These are phyloP conservation scores for Gillenia trifoliata DNA, from an alignment of 306 rosid genomes.

Conservation along the genomic window DNA sequence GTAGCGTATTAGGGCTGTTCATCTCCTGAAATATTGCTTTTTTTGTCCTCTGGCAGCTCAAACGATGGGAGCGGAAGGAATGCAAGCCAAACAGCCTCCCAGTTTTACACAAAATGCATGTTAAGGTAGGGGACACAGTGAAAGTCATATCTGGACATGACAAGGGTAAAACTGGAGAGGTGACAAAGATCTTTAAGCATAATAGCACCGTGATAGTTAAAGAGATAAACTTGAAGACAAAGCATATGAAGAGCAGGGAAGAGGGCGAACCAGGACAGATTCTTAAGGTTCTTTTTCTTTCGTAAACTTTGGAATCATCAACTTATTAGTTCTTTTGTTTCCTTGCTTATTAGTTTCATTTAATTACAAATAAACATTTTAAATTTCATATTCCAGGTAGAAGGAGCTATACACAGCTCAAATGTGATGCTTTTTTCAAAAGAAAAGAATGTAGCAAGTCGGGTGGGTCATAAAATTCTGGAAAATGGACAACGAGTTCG, in stretches of 20 bases:
- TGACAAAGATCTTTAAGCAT: constrained; percentile 62
- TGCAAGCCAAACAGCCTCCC: constrained; percentile 96
- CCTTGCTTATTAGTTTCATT: constrained; percentile 7
- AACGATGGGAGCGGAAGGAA: constrained; percentile 87
- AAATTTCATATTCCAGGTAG: constrained; percentile 45
- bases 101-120: constrained; percentile 81
- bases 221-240: constrained; percentile 83
- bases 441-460: constrained; percentile 82
- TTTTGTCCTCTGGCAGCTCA: constrained; percentile 50
- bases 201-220: constrained; percentile 67
- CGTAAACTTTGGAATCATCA: constrained; percentile 3
- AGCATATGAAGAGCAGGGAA: constrained; percentile 80
- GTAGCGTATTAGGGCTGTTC: not conserved
- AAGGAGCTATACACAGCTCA: constrained; percentile 91
- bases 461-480: constrained; percentile 85
- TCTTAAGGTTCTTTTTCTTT: constrained; percentile 51
- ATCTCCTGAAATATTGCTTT: constrained; percentile 1
- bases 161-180: constrained; percentile 84
- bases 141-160: constrained; percentile 86
- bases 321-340: not conserved
- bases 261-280: constrained; percentile 91
- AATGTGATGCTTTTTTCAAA: constrained; percentile 95
- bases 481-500: constrained; percentile 81
- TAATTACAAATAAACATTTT: not conserved
- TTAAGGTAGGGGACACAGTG: constrained; percentile 85